Base-by-base conservation (phyloP, 208 protist genomes). In the Crithidia expoeki region DNA sequence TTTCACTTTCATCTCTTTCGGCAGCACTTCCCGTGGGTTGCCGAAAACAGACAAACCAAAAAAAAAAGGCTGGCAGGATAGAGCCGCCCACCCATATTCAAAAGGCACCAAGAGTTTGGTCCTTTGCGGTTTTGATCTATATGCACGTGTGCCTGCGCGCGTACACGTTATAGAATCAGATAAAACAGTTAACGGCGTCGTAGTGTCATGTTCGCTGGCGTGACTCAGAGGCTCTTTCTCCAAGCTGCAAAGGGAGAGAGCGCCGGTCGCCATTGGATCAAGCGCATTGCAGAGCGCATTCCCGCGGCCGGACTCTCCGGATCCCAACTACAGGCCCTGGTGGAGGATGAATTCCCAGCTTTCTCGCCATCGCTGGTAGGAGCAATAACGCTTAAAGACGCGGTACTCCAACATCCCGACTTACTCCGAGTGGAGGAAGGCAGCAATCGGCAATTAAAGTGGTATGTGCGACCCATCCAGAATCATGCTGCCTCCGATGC, bases 291-390 rank as follows among this genome's bases (percentile, higher is more conserved):
- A 0, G 63, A 62, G 14, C 85, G 84, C 5, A 44, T 94, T 5
- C 83, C 83, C 2, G 12, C 62, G 2, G 50, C 57, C 1, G 85
- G 85, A 7, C 47, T 86, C 19, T 81, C 64, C 58, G 62, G 71
- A 16, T 72, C 85, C n/a, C 85, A 90, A 50, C 68, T 94, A 50
- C 84, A 85, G 60, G 81, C 77, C 1, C 63, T 94, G 12, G 25
- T 92, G 23, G 78, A 90, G 40, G 84, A 90, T 40, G 79, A 85
- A 47, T 78, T 83, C 56, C 89, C 85, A 1, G 55, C 68, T 11
- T 90, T 94, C 47, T 60, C 68, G 3, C 86, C 85, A 5, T 52
- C 70, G 9, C 38, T 62, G 7, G 68, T 84, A 10, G 84, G 86
- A 0, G 83, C 79, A 0, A 53, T 79, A 23, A 85, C 83, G 19